Evolutionary conservation across 2,329 filamentous ascomycete genomes (phyloP).

Genomic region (Penicillium sp.): DNA sequence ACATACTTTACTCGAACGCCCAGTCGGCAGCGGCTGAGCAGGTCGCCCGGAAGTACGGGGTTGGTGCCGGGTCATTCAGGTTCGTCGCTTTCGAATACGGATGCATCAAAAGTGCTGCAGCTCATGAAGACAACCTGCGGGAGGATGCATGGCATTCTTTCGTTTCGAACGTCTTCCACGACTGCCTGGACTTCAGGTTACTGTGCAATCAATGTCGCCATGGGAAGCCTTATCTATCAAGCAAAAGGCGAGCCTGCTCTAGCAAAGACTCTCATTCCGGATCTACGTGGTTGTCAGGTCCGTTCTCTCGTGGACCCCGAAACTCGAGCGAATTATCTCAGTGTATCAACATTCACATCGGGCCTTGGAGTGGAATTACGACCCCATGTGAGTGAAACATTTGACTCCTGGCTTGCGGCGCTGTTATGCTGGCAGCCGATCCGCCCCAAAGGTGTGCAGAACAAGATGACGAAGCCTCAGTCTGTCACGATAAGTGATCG

Average conservation of each 20-base stretch:
- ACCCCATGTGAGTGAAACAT: conserved; percentile 56
- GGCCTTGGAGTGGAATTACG: conserved; percentile 53
- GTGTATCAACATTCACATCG: conserved; percentile 53
- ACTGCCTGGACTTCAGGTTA: conserved; percentile 56
- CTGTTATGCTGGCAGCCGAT: conserved; percentile 58
- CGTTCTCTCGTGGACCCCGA: conserved; percentile 54
- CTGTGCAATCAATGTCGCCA: conserved; percentile 57
- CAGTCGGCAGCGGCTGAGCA: conserved; percentile 41
- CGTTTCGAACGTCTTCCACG: conserved; percentile 50
- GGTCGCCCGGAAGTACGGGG: conserved; percentile 34
- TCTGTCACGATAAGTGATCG: conserved; percentile 50
- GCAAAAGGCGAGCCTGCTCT: conserved; percentile 55
- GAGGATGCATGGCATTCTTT: conserved; percentile 58
- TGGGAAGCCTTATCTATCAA: conserved; percentile 56
- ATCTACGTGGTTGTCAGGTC: conserved; percentile 55
- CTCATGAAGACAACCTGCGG: conserved; percentile 59
- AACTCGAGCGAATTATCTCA: conserved; percentile 52
- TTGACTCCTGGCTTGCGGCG: conserved; percentile 58
- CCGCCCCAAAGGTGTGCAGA: conserved; percentile 54
- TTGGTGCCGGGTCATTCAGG: conserved; percentile 33
- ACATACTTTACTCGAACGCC: conserved; percentile 39
- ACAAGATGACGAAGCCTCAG: conserved; percentile 57
- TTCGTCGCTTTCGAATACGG: conserved; percentile 47
- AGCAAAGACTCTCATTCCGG: conserved; percentile 54
- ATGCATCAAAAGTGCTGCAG: conserved; percentile 54